Evolutionary conservation across 192 early-diverging fungal genomes (phyloP).

Genomic region (Bifiguratus adelaidae): DNA sequence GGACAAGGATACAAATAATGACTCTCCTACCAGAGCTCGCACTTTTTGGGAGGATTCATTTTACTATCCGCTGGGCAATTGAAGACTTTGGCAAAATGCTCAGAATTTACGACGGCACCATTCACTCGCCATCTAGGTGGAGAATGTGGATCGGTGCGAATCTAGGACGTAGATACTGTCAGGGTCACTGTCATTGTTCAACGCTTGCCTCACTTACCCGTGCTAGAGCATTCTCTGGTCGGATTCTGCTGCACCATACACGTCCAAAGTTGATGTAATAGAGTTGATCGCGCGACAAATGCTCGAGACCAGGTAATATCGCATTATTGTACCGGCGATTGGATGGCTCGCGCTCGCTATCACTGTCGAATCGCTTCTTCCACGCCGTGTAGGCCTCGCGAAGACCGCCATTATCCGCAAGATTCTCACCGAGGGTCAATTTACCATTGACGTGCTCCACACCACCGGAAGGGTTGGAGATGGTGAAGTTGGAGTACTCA

Average conservation of each 20-base stretch:
- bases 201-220: slow-evolving; percentile 13
- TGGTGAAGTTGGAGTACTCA: slow-evolving; percentile 42
- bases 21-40: slow-evolving; percentile 31
- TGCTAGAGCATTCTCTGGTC: slow-evolving; percentile 29
- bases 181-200: neutral
- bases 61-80: slow-evolving; percentile 40
- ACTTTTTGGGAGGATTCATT: slow-evolving; percentile 64
- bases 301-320: slow-evolving; percentile 32
- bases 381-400: slow-evolving; percentile 18
- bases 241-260: slow-evolving; percentile 47
- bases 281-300: slow-evolving; percentile 45
- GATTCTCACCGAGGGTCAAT: slow-evolving; percentile 47
- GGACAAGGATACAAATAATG: too few species aligned
- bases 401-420: slow-evolving; percentile 62
- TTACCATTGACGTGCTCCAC: slow-evolving; percentile 37
- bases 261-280: slow-evolving; percentile 62
- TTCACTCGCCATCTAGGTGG: slow-evolving; percentile 57
- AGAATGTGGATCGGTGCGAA: slow-evolving; percentile 56
- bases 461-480: slow-evolving; percentile 24
- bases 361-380: slow-evolving; percentile 18
- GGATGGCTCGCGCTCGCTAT: neutral
- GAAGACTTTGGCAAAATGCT: slow-evolving; percentile 58
- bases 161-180: slow-evolving; percentile 7
- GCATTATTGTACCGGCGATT: slow-evolving; percentile 13
- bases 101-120: slow-evolving; percentile 53